A percentile compares a stretch with the other conserved stretches of the same genome.
These are phyloP conservation scores for Ascochyta rabiei DNA, from an alignment of 2,329 filamentous ascomycete genomes.

Conservation along the genomic window DNA sequence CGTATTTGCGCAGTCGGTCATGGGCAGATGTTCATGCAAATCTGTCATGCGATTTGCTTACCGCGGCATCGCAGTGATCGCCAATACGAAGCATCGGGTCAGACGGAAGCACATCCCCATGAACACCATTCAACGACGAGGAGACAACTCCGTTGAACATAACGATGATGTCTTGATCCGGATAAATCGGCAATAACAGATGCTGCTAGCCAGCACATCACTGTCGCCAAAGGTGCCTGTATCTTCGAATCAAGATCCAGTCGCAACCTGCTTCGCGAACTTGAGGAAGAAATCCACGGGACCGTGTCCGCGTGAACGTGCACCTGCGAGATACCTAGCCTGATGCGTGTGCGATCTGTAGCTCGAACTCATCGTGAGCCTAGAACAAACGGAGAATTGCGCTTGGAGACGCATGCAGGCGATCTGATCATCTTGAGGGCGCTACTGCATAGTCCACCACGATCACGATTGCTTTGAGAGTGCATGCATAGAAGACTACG, in stretches of 20 bases:
- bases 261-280: not conserved
- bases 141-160: conserved; percentile 7
- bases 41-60: conserved; percentile 5
- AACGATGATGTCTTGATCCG: conserved; percentile 7
- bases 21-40: not conserved
- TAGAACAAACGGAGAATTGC: conserved; percentile 8
- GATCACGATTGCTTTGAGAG: not conserved
- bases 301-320: not conserved
- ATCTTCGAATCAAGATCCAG: not conserved
- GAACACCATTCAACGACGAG: conserved; percentile 8
- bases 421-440: not conserved
- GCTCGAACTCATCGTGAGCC: conserved; percentile 5
- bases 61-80: not conserved
- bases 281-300: not conserved
- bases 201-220: not conserved
- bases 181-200: conserved; percentile 9
- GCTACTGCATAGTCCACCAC: conserved; percentile 1
- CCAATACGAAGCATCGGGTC: conserved; percentile 7
- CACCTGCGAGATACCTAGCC: not conserved
- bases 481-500: not conserved
- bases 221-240: not conserved
- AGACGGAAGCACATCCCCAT: conserved; percentile 3
- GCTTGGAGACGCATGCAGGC: not conserved
- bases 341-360: not conserved
- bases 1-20: conserved; percentile 3